Conservation (phyloP, 352 stramenopile species). For the Elongisporangium anandrum region DNA sequence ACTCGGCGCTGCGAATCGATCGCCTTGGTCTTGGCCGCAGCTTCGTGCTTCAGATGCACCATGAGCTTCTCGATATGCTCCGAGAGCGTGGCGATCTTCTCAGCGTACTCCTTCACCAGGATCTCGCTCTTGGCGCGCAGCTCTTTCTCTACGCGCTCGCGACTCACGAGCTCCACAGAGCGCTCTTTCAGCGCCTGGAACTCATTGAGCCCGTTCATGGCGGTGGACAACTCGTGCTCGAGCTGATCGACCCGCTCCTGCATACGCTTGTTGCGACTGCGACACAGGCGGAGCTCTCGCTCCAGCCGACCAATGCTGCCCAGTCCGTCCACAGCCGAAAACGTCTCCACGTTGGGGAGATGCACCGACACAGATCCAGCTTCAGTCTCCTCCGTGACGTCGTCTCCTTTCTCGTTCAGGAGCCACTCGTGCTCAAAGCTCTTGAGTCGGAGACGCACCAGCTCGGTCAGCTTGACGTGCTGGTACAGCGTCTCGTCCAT, state of each 20-base stretch:
- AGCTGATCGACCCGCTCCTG: slow-evolving; percentile 42
- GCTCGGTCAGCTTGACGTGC: slow-evolving; percentile 63
- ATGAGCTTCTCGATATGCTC: slow-evolving; percentile 97
- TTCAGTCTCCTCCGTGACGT: slow-evolving; percentile 2
- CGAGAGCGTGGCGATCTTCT: slow-evolving; percentile 89
- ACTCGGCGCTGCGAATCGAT: slow-evolving; percentile 65
- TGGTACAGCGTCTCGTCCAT: slow-evolving; percentile 59
- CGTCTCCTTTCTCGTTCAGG: slow-evolving; percentile 19
- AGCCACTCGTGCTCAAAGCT: slow-evolving; percentile 55
- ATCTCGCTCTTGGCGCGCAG: slow-evolving; percentile 63
- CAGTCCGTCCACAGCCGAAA: slow-evolving; percentile 59
- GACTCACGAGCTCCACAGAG: slow-evolving; percentile 68
- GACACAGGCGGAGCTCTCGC: slow-evolving; percentile 59
- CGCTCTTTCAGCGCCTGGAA: slow-evolving; percentile 73
- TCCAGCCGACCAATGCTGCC: slow-evolving; percentile 57
- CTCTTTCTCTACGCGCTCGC: slow-evolving; percentile 86
- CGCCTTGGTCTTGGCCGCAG: slow-evolving; percentile 87
- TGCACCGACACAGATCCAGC: slow-evolving; percentile 18
- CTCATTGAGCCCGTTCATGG: slow-evolving; percentile 42
- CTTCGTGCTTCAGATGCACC: slow-evolving; percentile 95
- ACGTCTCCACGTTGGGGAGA: slow-evolving; percentile 51
- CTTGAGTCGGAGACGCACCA: slow-evolving; percentile 69
- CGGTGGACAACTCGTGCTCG: slow-evolving; percentile 46
- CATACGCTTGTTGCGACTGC: slow-evolving; percentile 71
- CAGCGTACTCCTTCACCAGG: slow-evolving; percentile 54